These are phyloP conservation scores for Fusarium aywerte DNA, from an alignment of 2,329 filamentous ascomycete genomes.

Conservation along the genomic window DNA sequence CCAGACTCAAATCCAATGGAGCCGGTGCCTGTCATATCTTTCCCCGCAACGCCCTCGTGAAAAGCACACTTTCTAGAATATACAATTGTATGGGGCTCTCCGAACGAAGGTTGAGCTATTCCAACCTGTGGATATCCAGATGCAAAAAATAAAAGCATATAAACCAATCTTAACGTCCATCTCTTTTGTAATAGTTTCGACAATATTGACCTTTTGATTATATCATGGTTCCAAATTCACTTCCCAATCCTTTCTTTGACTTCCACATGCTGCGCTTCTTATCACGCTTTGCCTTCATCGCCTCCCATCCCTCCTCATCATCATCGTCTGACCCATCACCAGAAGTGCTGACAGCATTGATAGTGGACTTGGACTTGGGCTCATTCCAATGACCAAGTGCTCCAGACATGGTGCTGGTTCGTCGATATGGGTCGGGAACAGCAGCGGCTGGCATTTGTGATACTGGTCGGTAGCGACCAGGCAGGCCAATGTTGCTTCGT, in stretches of 20 bases:
- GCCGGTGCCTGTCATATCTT: slow-evolving; percentile 42
- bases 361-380: slow-evolving; percentile 49
- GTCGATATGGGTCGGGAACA: slow-evolving; percentile 48
- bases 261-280: slow-evolving; percentile 75
- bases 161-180: slow-evolving; percentile 45
- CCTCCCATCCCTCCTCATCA: slow-evolving; percentile 75
- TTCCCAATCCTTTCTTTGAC: slow-evolving; percentile 66
- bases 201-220: slow-evolving; percentile 39
- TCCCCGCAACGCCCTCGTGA: slow-evolving; percentile 46
- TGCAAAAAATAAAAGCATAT: slow-evolving; percentile 45
- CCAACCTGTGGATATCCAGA: slow-evolving; percentile 43
- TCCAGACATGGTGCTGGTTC: slow-evolving; percentile 52
- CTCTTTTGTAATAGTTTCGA: slow-evolving; percentile 35
- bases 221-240: slow-evolving; percentile 62
- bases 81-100: slow-evolving; percentile 43
- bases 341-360: slow-evolving; percentile 55
- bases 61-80: slow-evolving; percentile 46
- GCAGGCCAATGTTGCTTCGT: slow-evolving; percentile 91
- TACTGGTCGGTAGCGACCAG: slow-evolving; percentile 90
- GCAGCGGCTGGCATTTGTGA: slow-evolving; percentile 65
- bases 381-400: slow-evolving; percentile 48
- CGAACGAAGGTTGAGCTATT: slow-evolving; percentile 34
- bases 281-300: slow-evolving; percentile 75
- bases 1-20: slow-evolving; percentile 41
- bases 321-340: slow-evolving; percentile 63